Base-by-base conservation (phyloP, 1,284 basidiomycete species). In the Heterobasidion parviporum region DNA sequence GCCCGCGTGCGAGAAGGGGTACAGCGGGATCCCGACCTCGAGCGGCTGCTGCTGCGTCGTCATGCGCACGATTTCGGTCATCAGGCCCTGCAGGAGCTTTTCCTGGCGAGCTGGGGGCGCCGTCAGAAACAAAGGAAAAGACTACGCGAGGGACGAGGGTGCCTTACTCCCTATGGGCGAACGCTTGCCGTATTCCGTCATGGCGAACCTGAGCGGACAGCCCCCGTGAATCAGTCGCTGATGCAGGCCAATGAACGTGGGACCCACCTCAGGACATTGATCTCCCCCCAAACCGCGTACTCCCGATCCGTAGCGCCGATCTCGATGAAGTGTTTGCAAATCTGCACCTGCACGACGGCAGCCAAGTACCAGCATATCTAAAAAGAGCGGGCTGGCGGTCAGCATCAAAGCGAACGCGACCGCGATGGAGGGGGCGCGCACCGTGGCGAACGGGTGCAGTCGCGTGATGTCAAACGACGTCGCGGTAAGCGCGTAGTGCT, bases 341-440 rank as follows among this genome's bases (percentile, higher is more conserved):
- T 74, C 62, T 92, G 89, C 45, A 92, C 81, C 65, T 89, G 85
- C 8, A 92, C 87, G 5, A 88, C 88, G 26, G 89, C 89, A 6
- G 89, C 89, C 16, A 92, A 79, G 68, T 92, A 92, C 89, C 89
- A 92, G 65, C 89, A 90, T 53, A 92, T 90, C 89, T 92, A 61
- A 12, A 52, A 50, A 6, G 32, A 34, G 33, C 18, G 20, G 26
- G 26, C 26, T 26, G 26, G 26, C 26, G 26, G 26, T n/a, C 9
- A 20, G 33, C 34, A 61, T 48, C 33, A 26, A 33, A 26, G 20
- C 8, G 33, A 43, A 7, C 9, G 51, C n/a, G 14, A 8, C 7
- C 26, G 36, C 18, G 46, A 35, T 1, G 41, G 51, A 34, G 14
- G 33, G 44, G 49, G 57, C 9, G 68, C 87, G 58, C 65, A 90